Conservation (phyloP, 768 basidiomycete genomes). For the Leccinum subgranulosum region DNA sequence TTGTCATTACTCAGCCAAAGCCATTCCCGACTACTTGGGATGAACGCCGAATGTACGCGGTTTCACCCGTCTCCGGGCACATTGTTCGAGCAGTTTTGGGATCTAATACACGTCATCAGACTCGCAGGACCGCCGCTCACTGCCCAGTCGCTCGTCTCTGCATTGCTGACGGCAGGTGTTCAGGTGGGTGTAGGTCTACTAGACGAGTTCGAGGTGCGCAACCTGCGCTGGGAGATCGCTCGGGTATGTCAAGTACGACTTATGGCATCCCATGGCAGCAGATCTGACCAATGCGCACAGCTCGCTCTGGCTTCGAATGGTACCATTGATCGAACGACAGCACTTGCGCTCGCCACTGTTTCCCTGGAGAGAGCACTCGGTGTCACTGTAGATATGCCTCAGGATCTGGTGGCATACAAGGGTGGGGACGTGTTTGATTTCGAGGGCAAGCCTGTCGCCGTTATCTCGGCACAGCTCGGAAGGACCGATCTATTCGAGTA, state of each 20-base stretch:
- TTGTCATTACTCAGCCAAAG: slow-evolving; percentile 63
- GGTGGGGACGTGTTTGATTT: slow-evolving; percentile 37
- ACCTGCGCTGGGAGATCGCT: slow-evolving; percentile 38
- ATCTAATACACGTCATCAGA: slow-evolving; percentile 30
- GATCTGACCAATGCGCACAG: slow-evolving; percentile 21
- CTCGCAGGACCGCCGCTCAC: slow-evolving; percentile 70
- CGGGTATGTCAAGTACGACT: slow-evolving; percentile 28
- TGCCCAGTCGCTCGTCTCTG: slow-evolving; percentile 49
- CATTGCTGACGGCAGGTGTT: slow-evolving; percentile 57
- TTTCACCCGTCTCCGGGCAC: neutral
- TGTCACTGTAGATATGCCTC: slow-evolving; percentile 25
- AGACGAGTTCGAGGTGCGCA: slow-evolving; percentile 31
- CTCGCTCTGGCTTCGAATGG: slow-evolving; percentile 39
- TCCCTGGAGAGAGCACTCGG: slow-evolving; percentile 45
- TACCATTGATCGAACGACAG: slow-evolving; percentile 32
- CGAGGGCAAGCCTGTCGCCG: slow-evolving; percentile 38
- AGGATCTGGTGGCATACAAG: slow-evolving; percentile 38
- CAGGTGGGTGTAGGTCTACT: slow-evolving; percentile 55
- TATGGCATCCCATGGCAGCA: no score
- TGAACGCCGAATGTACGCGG: slow-evolving; percentile 52
- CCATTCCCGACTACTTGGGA: slow-evolving; percentile 70
- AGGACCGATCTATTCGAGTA: slow-evolving; percentile 20
- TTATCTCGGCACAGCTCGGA: slow-evolving; percentile 30
- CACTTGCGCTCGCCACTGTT: slow-evolving; percentile 36
- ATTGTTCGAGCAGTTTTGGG: neutral